Percentiles rank a stretch among this genome's conserved stretches.
These are phyloP conservation scores for Creolimax fragrantissima DNA, from an alignment of 78 protist genomes.

Conservation along the genomic window DNA sequence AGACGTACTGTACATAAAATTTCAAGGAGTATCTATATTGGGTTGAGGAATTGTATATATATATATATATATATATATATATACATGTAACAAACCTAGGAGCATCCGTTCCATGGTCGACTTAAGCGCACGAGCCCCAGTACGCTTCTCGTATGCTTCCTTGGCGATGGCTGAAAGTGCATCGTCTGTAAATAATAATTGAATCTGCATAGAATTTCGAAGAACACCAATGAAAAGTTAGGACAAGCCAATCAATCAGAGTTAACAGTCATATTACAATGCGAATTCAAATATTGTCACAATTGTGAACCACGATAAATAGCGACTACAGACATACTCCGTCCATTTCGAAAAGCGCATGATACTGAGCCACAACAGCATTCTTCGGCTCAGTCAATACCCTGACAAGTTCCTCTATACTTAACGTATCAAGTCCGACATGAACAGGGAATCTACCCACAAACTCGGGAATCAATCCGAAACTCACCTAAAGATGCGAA, in stretches of 20 bases:
- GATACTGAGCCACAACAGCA: slow-evolving; percentile 33
- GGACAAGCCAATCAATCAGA: too few species aligned
- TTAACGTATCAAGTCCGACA: slow-evolving; percentile 1
- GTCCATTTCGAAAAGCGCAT: background rate
- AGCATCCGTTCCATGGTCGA: slow-evolving; percentile 21
- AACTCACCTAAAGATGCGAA: background rate
- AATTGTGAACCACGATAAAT: too few species aligned
- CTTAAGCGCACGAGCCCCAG: slow-evolving; percentile 51
- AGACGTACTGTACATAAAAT: too few species aligned
- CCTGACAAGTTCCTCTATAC: background rate
- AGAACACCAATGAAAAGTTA: background rate
- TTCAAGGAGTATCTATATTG: too few species aligned
- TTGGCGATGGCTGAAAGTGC: slow-evolving; percentile 2
- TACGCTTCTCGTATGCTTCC: background rate
- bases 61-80: background rate
- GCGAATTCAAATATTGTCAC: too few species aligned
- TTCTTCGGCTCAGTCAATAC: slow-evolving; percentile 38
- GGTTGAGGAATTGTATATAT: too few species aligned
- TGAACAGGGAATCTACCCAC: slow-evolving; percentile 41
- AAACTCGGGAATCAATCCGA: slow-evolving; percentile 50
- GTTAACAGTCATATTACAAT: too few species aligned
- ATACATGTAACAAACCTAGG: background rate
- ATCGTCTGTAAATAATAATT: background rate
- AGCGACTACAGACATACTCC: too few species aligned
- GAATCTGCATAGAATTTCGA: background rate